Percentiles rank a stretch among this genome's conserved stretches.
Conservation (phyloP, 352 stramenopile genomes). For the Pythium utonaiense region DNA sequence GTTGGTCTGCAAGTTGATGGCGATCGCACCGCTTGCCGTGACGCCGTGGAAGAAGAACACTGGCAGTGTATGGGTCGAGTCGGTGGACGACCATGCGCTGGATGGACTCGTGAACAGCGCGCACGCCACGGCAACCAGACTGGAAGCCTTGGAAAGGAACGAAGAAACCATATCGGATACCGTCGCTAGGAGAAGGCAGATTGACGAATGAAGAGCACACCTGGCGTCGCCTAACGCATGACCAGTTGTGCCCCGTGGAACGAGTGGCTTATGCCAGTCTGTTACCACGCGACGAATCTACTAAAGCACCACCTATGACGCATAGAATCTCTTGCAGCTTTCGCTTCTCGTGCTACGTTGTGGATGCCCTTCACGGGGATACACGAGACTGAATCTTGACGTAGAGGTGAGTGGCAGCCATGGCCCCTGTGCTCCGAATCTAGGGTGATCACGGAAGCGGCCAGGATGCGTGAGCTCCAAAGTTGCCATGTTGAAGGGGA, state of each 20-base stretch:
- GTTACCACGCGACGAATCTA: no score
- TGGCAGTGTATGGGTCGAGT: constrained; percentile 22
- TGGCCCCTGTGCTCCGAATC: no score
- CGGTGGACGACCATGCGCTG: not conserved
- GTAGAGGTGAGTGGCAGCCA: no score
- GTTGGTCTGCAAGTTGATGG: constrained; percentile 32
- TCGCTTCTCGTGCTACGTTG: no score
- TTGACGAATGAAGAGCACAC: not conserved
- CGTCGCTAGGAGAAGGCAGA: not conserved
- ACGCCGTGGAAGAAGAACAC: constrained; percentile 54
- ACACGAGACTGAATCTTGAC: no score
- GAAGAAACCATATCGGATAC: not conserved
- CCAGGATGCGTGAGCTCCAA: not conserved
- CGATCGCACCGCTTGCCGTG: constrained; percentile 26
- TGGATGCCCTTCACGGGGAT: no score
- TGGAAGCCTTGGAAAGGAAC: not conserved
- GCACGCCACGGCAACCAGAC: not conserved
- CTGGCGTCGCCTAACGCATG: not conserved
- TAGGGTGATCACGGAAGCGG: not conserved
- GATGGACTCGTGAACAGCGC: not conserved
- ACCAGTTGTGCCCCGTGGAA: no score
- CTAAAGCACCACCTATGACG: no score
- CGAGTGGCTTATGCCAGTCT: not conserved
- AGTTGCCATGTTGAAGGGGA: not conserved
- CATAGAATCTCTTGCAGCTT: not conserved